Percentiles rank a stretch among this genome's conserved stretches.
Conservation (phyloP, 495 filamentous ascomycete species). For the Xylaria castorea region DNA sequence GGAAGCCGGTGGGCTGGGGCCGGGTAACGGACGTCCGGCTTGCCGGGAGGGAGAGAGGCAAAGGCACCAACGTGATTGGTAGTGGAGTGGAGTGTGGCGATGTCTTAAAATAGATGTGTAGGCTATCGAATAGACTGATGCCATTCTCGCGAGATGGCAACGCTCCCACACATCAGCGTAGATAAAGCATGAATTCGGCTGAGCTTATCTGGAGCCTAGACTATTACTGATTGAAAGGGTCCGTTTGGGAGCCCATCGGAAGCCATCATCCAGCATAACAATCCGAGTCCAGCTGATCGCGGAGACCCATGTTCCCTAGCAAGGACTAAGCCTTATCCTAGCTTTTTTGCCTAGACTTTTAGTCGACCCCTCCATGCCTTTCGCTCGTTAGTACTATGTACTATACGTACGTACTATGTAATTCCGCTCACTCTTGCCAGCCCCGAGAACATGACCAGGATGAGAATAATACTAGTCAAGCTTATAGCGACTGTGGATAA, state of each 20-base stretch:
- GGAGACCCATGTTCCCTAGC: slow-evolving; percentile 12
- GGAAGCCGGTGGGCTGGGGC: slow-evolving; percentile 5
- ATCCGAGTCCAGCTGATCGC: background rate
- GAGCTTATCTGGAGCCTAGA: too few species aligned
- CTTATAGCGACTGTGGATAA: background rate
- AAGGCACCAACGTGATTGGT: slow-evolving; percentile 8
- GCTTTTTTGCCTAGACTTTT: background rate
- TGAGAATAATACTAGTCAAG: background rate
- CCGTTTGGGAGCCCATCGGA: background rate
- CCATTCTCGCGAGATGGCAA: background rate
- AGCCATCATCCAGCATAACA: background rate
- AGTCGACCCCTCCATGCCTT: background rate
- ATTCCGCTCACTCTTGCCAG: slow-evolving; percentile 10
- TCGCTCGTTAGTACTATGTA: background rate
- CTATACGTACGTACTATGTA: background rate
- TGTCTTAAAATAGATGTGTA: background rate
- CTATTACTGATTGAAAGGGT: background rate
- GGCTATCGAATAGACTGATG: background rate
- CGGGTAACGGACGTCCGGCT: slow-evolving; percentile 18
- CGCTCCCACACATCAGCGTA: background rate
- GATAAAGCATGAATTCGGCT: background rate
- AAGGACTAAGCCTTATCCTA: slow-evolving; percentile 16
- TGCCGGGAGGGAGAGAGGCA: slow-evolving; percentile 8
- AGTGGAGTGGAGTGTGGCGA: slow-evolving; percentile 10
- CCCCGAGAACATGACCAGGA: background rate